Percentiles rank a stretch among this genome's conserved stretches.
Conservation (phyloP, 108 stramenopile species). For the Cyclotella atomus region DNA sequence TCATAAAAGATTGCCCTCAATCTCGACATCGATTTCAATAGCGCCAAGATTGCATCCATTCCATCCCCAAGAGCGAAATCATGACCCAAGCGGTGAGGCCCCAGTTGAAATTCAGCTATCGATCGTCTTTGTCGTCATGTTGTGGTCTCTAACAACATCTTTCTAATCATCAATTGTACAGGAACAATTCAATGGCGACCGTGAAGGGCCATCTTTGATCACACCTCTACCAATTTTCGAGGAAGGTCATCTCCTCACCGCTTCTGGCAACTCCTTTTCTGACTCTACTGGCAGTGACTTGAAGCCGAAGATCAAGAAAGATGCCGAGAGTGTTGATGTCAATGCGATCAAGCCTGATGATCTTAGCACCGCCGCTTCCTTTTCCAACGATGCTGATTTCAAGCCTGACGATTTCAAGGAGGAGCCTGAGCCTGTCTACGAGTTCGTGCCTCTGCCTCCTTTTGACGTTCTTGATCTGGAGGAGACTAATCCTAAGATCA, state of each 20-base stretch:
- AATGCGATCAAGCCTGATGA: too few relatives aligned
- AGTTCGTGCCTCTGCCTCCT: not conserved
- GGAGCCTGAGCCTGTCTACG: not conserved
- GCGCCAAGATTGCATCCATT: not conserved
- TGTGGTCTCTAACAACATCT: too few relatives aligned
- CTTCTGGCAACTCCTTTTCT: slow-evolving; percentile 1
- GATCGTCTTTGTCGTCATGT: too few relatives aligned
- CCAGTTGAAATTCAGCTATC: too few relatives aligned
- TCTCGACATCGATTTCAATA: not conserved
- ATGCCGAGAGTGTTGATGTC: not conserved
- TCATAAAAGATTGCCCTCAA: slow-evolving; percentile 2
- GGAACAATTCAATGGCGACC: too few relatives aligned
- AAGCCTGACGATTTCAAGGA: not conserved
- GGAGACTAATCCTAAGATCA: not conserved
- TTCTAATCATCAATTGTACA: too few relatives aligned
- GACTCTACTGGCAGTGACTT: not conserved
- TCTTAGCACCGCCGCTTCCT: not conserved
- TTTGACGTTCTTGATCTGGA: not conserved
- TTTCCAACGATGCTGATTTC: not conserved
- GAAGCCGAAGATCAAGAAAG: not conserved
- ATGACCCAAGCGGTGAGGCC: too few relatives aligned
- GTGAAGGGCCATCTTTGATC: too few relatives aligned
- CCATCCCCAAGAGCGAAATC: not conserved
- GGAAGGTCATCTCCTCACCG: not conserved
- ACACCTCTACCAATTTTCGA: too few relatives aligned